A percentile compares a stretch with the other conserved stretches of the same genome.
Evolutionary conservation across 169 alveolate species (phyloP).

Genomic region (Plasmodium blacklocki): DNA sequence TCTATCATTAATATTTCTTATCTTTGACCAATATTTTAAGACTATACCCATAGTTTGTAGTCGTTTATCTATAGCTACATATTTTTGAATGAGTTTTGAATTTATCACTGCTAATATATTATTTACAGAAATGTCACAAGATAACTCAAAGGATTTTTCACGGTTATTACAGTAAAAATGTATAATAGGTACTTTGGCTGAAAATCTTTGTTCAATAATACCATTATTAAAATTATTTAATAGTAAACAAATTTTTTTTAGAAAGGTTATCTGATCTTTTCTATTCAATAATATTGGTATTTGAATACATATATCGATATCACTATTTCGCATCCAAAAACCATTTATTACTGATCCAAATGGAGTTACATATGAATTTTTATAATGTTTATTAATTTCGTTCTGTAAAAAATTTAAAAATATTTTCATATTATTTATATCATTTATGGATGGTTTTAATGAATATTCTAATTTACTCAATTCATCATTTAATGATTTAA

Average conservation of each 20-base stretch:
- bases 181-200: slow-evolving; percentile 87
- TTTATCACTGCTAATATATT: slow-evolving; percentile 85
- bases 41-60: slow-evolving; percentile 83
- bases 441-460: slow-evolving; percentile 60
- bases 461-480: slow-evolving; percentile 33
- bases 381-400: slow-evolving; percentile 70
- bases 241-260: slow-evolving; percentile 80
- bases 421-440: slow-evolving; percentile 39
- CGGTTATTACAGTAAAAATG: slow-evolving; percentile 80
- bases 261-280: slow-evolving; percentile 79
- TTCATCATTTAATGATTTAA: slow-evolving; percentile 39
- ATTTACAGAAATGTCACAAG: slow-evolving; percentile 87
- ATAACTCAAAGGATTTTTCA: slow-evolving; percentile 41
- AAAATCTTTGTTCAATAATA: slow-evolving; percentile 83
- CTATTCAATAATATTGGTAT: slow-evolving; percentile 82
- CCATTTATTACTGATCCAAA: slow-evolving; percentile 86
- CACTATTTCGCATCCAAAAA: slow-evolving; percentile 86
- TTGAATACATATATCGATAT: slow-evolving; percentile 85
- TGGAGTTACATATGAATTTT: slow-evolving; percentile 74
- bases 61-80: slow-evolving; percentile 86
- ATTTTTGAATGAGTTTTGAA: slow-evolving; percentile 84
- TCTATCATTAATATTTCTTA: slow-evolving; percentile 84
- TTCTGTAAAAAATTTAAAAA: slow-evolving; percentile 59
- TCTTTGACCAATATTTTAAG: slow-evolving; percentile 87
- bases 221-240: slow-evolving; percentile 81